These are phyloP conservation scores for Epichloe hybrida DNA, from an alignment of 2,329 filamentous ascomycete genomes.

Conservation along the genomic window DNA sequence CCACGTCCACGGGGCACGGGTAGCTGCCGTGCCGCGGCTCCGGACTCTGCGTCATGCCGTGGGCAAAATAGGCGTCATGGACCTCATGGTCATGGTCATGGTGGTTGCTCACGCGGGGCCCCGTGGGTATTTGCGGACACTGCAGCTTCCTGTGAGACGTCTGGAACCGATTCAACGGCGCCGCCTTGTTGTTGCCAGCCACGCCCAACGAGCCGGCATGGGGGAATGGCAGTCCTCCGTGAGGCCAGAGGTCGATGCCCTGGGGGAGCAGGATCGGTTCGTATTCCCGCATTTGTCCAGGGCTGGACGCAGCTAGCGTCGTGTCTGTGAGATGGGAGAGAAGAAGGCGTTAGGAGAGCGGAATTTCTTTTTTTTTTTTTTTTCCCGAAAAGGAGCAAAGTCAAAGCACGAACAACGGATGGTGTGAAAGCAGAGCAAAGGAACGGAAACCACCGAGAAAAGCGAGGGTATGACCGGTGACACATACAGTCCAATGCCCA, in stretches of 20 bases:
- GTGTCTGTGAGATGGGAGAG: background rate
- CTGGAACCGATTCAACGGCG: background rate
- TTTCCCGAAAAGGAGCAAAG: background rate
- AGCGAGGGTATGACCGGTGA: background rate
- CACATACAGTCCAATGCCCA: slow-evolving; percentile 1
- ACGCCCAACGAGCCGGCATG: background rate
- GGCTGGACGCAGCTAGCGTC: background rate
- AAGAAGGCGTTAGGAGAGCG: background rate
- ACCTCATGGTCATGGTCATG: background rate
- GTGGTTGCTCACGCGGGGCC: background rate
- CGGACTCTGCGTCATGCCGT: background rate
- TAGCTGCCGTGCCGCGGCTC: background rate
- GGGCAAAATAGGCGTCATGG: background rate
- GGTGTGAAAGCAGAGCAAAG: too few relatives aligned
- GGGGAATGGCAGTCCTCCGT: background rate
- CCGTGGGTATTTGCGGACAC: background rate
- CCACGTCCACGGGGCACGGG: background rate
- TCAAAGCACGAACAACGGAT: background rate
- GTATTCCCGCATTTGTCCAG: background rate
- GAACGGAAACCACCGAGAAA: background rate
- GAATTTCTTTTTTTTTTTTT: too few relatives aligned
- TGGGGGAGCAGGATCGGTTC: background rate
- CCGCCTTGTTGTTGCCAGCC: background rate
- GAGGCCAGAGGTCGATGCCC: background rate
- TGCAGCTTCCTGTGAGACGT: background rate